phyloP scores from a whole-genome alignment of 2,329 filamentous ascomycete species.

The Hawksworthiomyces lignivorus region DNA sequence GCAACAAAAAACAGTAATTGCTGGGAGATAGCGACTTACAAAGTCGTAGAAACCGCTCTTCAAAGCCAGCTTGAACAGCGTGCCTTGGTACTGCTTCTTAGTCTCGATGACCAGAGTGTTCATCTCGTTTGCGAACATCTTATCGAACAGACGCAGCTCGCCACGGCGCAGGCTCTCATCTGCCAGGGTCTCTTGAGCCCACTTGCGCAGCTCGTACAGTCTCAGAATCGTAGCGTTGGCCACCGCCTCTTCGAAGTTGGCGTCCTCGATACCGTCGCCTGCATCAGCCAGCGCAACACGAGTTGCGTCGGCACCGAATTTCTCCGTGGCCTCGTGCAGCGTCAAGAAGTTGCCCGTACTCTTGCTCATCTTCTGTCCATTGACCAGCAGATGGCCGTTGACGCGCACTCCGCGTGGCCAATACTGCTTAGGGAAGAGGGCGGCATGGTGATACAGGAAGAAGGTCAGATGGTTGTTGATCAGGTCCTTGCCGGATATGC shows the following conservation, averaged over 20 bases:
- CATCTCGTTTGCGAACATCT: conserved; percentile 88
- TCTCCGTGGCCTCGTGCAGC: conserved; percentile 72
- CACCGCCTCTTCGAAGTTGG: conserved; percentile 94
- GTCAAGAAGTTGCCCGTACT: conserved; percentile 97
- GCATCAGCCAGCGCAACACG: conserved; percentile 89
- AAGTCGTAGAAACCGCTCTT: conserved; percentile 87
- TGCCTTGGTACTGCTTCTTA: conserved; percentile 67
- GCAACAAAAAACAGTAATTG: too few species aligned
- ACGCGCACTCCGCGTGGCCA: conserved; percentile 82
- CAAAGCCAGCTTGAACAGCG: conserved; percentile 78
- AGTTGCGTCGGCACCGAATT: conserved; percentile 88
- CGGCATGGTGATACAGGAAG: conserved; percentile 88
- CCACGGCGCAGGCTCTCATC: conserved; percentile 67
- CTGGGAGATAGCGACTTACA: conserved; percentile 28
- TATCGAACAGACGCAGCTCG: conserved; percentile 68
- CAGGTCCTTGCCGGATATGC: conserved; percentile 85
- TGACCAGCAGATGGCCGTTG: conserved; percentile 89
- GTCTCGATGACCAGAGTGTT: conserved; percentile 75
- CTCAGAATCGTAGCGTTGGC: conserved; percentile 87
- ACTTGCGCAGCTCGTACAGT: conserved; percentile 71
- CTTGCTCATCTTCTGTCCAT: conserved; percentile 98
- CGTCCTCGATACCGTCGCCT: conserved; percentile 88
- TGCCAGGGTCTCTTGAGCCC: conserved; percentile 80
- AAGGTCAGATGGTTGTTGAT: conserved; percentile 94
- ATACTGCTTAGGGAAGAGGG: conserved; percentile 78